These are phyloP conservation scores for Neurospora tetraspora DNA, from an alignment of 495 filamentous ascomycete species.

Conservation along the genomic window DNA sequence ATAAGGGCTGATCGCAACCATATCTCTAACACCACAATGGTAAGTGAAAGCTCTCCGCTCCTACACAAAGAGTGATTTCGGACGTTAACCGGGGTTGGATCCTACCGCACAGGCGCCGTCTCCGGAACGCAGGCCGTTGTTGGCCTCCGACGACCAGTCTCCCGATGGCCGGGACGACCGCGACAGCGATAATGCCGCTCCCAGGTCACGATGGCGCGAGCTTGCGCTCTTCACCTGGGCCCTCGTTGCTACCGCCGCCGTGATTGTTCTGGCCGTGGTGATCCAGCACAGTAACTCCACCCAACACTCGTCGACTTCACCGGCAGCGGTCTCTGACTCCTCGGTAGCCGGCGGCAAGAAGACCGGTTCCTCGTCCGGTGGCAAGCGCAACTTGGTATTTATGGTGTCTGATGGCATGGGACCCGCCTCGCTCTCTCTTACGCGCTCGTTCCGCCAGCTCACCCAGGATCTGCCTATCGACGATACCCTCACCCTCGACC, in stretches of 20 bases:
- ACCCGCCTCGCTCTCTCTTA: slow-evolving; percentile 76
- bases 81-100: neutral
- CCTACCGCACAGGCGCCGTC: slow-evolving; percentile 1
- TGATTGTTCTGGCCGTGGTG: slow-evolving; percentile 65
- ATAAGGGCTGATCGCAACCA: neutral
- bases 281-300: slow-evolving; percentile 52
- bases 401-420: slow-evolving; percentile 99
- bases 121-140: slow-evolving; percentile 24
- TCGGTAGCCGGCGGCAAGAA: slow-evolving; percentile 29
- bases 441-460: slow-evolving; percentile 69
- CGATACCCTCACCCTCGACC: slow-evolving; percentile 68
- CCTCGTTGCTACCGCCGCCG: slow-evolving; percentile 67
- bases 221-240: slow-evolving; percentile 79
- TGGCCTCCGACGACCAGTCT: slow-evolving; percentile 10
- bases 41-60: neutral
- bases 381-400: slow-evolving; percentile 89
- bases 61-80: slow-evolving; percentile 3
- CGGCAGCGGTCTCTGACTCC: slow-evolving; percentile 66
- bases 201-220: slow-evolving; percentile 32
- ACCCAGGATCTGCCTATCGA: slow-evolving; percentile 54
- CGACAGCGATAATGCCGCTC: slow-evolving; percentile 23
- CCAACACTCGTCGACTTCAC: slow-evolving; percentile 10
- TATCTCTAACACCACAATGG: slow-evolving; percentile 3
- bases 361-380: slow-evolving; percentile 34
- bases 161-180: slow-evolving; percentile 14